Conservation (phyloP, 805 yeast species). For the Barnettozyma pratensis region DNA sequence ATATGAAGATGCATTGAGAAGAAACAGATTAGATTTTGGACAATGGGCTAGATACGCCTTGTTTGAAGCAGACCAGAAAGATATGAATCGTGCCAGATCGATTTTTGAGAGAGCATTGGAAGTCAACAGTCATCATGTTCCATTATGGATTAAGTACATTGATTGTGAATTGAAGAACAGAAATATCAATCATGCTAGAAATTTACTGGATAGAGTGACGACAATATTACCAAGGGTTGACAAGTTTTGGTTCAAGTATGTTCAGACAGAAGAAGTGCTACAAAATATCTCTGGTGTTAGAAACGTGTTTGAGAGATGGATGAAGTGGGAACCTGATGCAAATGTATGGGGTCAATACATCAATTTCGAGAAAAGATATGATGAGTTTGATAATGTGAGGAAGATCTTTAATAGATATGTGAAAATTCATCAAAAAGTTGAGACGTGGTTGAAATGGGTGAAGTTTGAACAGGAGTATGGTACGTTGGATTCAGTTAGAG, state of each 20-base stretch:
- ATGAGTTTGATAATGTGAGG: conserved; percentile 52
- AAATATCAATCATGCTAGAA: conserved; percentile 84
- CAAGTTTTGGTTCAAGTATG: conserved; percentile 82
- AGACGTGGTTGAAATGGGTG: conserved; percentile 74
- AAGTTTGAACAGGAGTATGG: conserved; percentile 59
- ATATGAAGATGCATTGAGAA: conserved; percentile 80
- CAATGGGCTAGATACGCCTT: conserved; percentile 93
- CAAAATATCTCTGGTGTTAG: conserved; percentile 60
- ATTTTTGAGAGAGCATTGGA: conserved; percentile 83
- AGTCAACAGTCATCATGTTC: conserved; percentile 68
- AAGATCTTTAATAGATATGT: conserved; percentile 54
- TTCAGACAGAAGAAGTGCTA: conserved; percentile 75
- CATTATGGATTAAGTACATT: conserved; percentile 81
- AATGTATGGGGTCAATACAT: conserved; percentile 74
- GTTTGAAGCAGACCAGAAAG: conserved; percentile 80
- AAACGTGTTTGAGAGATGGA: conserved; percentile 72
- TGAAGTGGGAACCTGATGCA: conserved; percentile 63
- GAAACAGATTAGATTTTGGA: conserved; percentile 74
- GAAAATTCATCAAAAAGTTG: conserved; percentile 42
- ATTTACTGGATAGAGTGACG: conserved; percentile 74
- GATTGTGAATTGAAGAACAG: conserved; percentile 68
- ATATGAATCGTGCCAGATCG: conserved; percentile 74
- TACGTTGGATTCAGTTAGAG: conserved; percentile 42
- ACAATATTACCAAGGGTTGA: conserved; percentile 70
- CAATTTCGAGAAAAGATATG: conserved; percentile 66